Conservation (phyloP, 495 filamentous ascomycete genomes). For the Neohortaea acidophila region DNA sequence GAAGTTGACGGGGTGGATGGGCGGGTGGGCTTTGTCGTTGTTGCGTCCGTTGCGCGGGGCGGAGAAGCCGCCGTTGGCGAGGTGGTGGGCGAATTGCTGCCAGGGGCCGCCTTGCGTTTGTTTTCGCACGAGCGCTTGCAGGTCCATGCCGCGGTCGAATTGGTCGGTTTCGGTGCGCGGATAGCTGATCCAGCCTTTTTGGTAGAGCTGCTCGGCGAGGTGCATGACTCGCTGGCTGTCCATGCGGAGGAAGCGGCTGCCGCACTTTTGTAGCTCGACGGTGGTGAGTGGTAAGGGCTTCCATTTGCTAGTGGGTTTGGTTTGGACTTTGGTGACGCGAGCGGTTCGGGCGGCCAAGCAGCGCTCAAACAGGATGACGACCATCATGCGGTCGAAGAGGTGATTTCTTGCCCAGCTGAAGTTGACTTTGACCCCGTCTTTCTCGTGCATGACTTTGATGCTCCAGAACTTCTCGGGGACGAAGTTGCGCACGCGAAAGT, state of each 20-base stretch:
- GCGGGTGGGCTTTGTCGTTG: constrained; percentile 93
- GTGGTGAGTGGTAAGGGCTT: constrained; percentile 86
- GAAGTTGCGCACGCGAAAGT: constrained; percentile 83
- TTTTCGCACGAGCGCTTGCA: constrained; percentile 65
- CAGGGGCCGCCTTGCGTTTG: constrained; percentile 60
- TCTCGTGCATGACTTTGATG: constrained; percentile 67
- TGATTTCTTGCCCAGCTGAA: constrained; percentile 74
- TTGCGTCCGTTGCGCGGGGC: constrained; percentile 67
- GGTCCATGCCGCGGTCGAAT: constrained; percentile 80
- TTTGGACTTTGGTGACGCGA: constrained; percentile 64
- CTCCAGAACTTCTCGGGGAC: constrained; percentile 84
- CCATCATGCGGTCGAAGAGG: constrained; percentile 75
- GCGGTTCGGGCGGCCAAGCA: constrained; percentile 66
- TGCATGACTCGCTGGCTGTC: constrained; percentile 79
- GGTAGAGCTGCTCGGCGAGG: constrained; percentile 79
- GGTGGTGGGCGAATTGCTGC: constrained; percentile 67
- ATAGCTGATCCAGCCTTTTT: constrained; percentile 91
- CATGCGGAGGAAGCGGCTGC: constrained; percentile 68
- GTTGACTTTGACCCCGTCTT: constrained; percentile 62
- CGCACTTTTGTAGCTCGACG: constrained; percentile 97
- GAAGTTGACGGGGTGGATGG: constrained; percentile 84
- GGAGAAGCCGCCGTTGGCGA: constrained; percentile 54
- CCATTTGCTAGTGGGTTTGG: constrained; percentile 89
- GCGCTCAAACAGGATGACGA: constrained; percentile 67
- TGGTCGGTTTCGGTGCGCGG: constrained; percentile 94